Percentiles rank a stretch among this genome's conserved stretches.
Evolutionary conservation across 192 early-diverging fungal species (phyloP).

Genomic region (Coemansia sp.): DNA sequence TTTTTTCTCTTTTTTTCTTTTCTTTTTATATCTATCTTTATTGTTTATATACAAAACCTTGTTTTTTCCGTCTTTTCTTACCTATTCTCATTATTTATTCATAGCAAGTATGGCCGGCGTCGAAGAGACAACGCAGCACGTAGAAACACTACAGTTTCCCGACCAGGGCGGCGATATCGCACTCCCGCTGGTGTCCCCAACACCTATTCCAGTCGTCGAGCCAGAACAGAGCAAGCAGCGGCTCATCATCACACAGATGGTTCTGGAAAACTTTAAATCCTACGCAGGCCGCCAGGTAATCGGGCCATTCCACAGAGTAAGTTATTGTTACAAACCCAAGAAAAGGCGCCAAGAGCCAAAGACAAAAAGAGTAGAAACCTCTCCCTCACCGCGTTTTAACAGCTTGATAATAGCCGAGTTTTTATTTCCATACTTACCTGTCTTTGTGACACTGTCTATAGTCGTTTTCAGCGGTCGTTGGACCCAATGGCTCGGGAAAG

Average conservation of each 20-base stretch:
- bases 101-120: background rate
- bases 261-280: constrained; percentile 94
- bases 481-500: constrained; percentile 98
- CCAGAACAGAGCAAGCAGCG: constrained; percentile 36
- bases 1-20: background rate
- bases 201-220: background rate
- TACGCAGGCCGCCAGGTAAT: constrained; percentile 89
- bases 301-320: constrained; percentile 92
- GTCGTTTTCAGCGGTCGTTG: constrained; percentile 79
- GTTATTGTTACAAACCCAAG: too few species aligned
- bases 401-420: too few species aligned
- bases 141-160: background rate
- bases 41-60: background rate
- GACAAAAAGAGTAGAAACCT: too few species aligned
- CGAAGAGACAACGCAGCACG: background rate
- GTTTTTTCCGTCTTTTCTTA: background rate
- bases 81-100: background rate
- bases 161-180: background rate
- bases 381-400: too few species aligned
- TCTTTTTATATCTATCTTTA: constrained; percentile 3
- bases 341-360: too few species aligned
- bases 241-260: constrained; percentile 78
- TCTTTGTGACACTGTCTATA: too few species aligned
- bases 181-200: background rate
- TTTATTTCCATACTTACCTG: too few species aligned